A percentile compares a stretch with the other conserved stretches of the same genome.
Evolutionary conservation across 1,284 basidiomycete genomes (phyloP).

Genomic region (Baeospora myosura): DNA sequence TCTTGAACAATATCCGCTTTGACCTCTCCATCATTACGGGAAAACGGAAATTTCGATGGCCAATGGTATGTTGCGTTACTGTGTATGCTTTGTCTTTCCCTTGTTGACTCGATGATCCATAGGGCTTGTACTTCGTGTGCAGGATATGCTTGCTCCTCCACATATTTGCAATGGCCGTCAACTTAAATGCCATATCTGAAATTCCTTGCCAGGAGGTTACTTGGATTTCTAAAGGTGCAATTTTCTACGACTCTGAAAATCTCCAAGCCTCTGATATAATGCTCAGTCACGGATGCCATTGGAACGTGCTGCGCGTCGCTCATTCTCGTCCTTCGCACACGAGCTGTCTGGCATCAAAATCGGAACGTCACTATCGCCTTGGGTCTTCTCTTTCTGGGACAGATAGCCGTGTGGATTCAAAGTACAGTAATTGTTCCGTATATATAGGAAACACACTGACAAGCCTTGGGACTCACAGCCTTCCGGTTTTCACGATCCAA

Average conservation of each 20-base stretch:
- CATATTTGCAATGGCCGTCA: slow-evolving; percentile 25
- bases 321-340: slow-evolving; percentile 25
- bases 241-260: background rate
- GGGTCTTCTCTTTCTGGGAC: slow-evolving; percentile 20
- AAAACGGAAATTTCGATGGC: slow-evolving; percentile 24
- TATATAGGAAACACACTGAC: too few species aligned
- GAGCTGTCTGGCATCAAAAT: slow-evolving; percentile 25
- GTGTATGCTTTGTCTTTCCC: background rate
- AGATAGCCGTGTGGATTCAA: slow-evolving; percentile 24
- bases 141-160: slow-evolving; percentile 26
- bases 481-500: slow-evolving; percentile 23
- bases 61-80: slow-evolving; percentile 22
- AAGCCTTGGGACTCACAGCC: slow-evolving; percentile 14
- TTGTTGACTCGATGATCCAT: background rate
- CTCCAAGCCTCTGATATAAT: too few species aligned
- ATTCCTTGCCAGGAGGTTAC: slow-evolving; percentile 25
- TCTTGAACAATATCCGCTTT: slow-evolving; percentile 22
- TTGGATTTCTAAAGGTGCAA: slow-evolving; percentile 25
- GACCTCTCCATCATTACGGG: slow-evolving; percentile 24
- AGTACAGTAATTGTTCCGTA: slow-evolving; percentile 14
- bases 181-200: slow-evolving; percentile 23
- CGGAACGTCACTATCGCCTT: slow-evolving; percentile 17
- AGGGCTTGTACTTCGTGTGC: slow-evolving; percentile 24
- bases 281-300: slow-evolving; percentile 23
- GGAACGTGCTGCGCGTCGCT: slow-evolving; percentile 25